These are phyloP conservation scores for Ciborinia camelliae DNA, from an alignment of 2,329 filamentous ascomycete genomes.

Conservation along the genomic window DNA sequence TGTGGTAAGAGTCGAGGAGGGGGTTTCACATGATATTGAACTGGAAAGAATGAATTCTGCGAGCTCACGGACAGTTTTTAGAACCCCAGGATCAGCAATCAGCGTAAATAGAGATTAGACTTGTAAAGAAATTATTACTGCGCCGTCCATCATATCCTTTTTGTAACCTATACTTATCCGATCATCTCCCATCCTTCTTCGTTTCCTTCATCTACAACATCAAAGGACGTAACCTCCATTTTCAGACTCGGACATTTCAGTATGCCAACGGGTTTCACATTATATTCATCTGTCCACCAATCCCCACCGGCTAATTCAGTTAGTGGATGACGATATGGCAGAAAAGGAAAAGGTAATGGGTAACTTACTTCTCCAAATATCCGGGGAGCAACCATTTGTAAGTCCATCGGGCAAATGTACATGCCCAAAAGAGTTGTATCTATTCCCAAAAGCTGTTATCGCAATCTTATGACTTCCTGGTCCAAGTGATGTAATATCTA, in stretches of 20 bases:
- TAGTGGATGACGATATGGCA: background rate
- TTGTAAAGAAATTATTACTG: background rate
- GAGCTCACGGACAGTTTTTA: conserved; percentile 54
- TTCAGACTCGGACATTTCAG: conserved; percentile 21
- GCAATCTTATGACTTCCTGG: conserved; percentile 24
- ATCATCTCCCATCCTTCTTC: conserved; percentile 5
- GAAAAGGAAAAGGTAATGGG: background rate
- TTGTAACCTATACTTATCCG: background rate
- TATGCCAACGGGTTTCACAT: conserved; percentile 25
- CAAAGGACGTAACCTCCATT: background rate
- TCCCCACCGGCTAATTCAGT: conserved; percentile 23
- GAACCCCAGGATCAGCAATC: conserved; percentile 46
- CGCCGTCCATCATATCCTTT: background rate
- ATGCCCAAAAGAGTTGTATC: conserved; percentile 35
- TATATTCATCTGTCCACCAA: conserved; percentile 31
- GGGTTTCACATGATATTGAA: conserved; percentile 36
- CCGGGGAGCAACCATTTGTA: conserved; percentile 27
- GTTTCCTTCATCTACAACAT: background rate
- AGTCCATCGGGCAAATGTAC: conserved; percentile 31
- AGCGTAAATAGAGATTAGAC: background rate
- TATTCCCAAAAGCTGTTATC: conserved; percentile 35
- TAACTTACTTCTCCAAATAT: conserved; percentile 31
- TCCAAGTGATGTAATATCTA: conserved; percentile 25
- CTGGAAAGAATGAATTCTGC: conserved; percentile 54
- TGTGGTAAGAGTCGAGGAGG: conserved; percentile 2